These are phyloP conservation scores for Umbelopsis sp. DNA, from an alignment of 192 early-diverging fungal species.

Conservation along the genomic window DNA sequence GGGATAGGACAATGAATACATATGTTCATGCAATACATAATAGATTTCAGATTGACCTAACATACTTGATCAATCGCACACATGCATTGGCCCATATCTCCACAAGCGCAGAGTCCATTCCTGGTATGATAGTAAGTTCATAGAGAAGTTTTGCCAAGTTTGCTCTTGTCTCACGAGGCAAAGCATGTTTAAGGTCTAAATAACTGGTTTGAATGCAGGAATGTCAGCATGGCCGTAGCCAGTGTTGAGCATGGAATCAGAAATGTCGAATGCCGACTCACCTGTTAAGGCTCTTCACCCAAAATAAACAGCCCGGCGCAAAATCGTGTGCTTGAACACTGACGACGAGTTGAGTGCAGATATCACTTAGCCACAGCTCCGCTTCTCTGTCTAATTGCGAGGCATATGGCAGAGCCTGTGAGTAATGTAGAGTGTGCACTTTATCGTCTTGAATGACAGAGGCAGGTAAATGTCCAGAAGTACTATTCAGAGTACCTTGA, in stretches of 20 bases:
- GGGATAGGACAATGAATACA: neutral
- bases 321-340: slow-evolving; percentile 57
- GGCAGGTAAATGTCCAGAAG: slow-evolving; percentile 15
- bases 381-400: slow-evolving; percentile 39
- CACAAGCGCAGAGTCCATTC: slow-evolving; percentile 70
- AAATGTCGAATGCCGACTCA: slow-evolving; percentile 14
- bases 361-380: slow-evolving; percentile 46
- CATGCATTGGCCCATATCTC: slow-evolving; percentile 60
- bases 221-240: too few species aligned
- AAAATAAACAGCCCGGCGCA: slow-evolving; percentile 52
- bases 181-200: slow-evolving; percentile 62
- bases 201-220: slow-evolving; percentile 43
- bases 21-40: slow-evolving; percentile 1
- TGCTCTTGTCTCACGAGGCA: slow-evolving; percentile 58
- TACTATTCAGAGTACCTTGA: neutral
- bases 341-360: slow-evolving; percentile 45
- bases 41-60: neutral
- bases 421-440: slow-evolving; percentile 37
- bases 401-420: slow-evolving; percentile 43
- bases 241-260: too few species aligned
- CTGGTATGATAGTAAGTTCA: slow-evolving; percentile 62
- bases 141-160: slow-evolving; percentile 62
- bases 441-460: slow-evolving; percentile 37
- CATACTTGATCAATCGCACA: slow-evolving; percentile 70
- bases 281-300: slow-evolving; percentile 62